Evolutionary conservation across 2,329 filamentous ascomycete genomes (phyloP).

Genomic region (Pyricularia sp.): DNA sequence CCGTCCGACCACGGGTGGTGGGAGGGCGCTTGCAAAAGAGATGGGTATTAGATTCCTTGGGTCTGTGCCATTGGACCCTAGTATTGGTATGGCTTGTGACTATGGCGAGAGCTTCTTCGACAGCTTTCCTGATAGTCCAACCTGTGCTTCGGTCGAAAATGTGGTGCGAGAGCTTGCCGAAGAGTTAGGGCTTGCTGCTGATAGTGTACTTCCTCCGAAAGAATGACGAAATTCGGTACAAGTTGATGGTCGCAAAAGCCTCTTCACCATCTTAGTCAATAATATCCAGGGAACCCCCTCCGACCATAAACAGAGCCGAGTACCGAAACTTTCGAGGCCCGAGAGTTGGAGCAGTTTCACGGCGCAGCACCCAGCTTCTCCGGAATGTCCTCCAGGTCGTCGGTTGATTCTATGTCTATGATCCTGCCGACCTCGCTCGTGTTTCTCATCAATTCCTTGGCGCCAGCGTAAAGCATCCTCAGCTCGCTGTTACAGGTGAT

Average conservation of each 20-base stretch:
- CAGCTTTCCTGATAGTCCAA: constrained; percentile 82
- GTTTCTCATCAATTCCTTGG: constrained; percentile 90
- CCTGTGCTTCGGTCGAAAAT: constrained; percentile 64
- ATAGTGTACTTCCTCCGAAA: constrained; percentile 32
- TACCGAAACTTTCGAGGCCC: background rate
- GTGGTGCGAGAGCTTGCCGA: constrained; percentile 64
- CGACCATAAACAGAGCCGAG: background rate
- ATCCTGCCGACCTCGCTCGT: constrained; percentile 82
- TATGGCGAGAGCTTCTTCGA: constrained; percentile 97
- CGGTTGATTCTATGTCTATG: constrained; percentile 68
- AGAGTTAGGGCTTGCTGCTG: constrained; percentile 50
- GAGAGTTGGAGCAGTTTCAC: background rate
- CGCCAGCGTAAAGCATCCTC: constrained; percentile 89
- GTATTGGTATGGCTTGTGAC: constrained; percentile 93
- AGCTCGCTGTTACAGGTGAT: constrained; percentile 77
- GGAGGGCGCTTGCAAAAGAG: constrained; percentile 65
- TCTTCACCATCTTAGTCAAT: background rate
- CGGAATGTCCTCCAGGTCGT: constrained; percentile 75
- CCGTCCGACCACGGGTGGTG: constrained; percentile 80
- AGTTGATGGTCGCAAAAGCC: background rate
- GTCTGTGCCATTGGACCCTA: constrained; percentile 77
- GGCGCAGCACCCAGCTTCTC: constrained; percentile 36
- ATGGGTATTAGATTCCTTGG: constrained; percentile 83
- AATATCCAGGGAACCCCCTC: background rate
- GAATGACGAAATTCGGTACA: constrained; percentile 17